Base-by-base conservation (phyloP, 1,139 yeast genomes). In the Lodderomyces pseudojiufengensis region DNA sequence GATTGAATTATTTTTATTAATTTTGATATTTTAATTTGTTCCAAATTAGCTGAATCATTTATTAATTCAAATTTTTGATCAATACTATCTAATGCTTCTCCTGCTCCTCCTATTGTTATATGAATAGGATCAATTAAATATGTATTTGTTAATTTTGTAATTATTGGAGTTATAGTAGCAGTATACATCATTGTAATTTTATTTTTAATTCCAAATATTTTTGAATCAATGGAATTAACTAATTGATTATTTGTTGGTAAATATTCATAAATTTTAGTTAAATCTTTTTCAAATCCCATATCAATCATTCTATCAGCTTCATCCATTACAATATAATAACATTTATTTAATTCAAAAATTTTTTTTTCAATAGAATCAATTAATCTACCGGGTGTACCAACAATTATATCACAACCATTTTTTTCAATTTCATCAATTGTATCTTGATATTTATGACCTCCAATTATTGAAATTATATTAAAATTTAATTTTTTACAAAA, bases 291-390 rank as follows among this genome's bases (percentile, higher is more conserved):
- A 56, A 92, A 90, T 2, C 97, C 97, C 76, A 90, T 72, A 54
- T 90, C 96, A 30, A 92, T 81, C 97, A 90, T 90, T 50, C 88
- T 70, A 57, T 90, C 97, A 1, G 96, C 96, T 59, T 90, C 97
- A 62, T 90, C 97, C 68, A 88, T 70, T 2, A 86, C 80, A 12
- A 90, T 63, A 46, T 79, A 84, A 43, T 73, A 72, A 45, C 95
- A 78, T 43, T 77, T 78, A 32, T 63, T 65, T 27, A 90, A 60
- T 2, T 74, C 75, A 3, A 88, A 47, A 11, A 84, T 64, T 20
- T 78, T 77, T 38, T 85, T 67, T 39, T 84, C 92, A 11, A 90
- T 50, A 38, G 87, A 78, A 51, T 92, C 98, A 10, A 87, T 70
- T 35, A 92, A 63, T 44, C 97, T 65, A 8, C 97, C 97, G 0